Evolutionary conservation across 2,329 filamentous ascomycete species (phyloP).

Genomic region (Aspergillus sp.): DNA sequence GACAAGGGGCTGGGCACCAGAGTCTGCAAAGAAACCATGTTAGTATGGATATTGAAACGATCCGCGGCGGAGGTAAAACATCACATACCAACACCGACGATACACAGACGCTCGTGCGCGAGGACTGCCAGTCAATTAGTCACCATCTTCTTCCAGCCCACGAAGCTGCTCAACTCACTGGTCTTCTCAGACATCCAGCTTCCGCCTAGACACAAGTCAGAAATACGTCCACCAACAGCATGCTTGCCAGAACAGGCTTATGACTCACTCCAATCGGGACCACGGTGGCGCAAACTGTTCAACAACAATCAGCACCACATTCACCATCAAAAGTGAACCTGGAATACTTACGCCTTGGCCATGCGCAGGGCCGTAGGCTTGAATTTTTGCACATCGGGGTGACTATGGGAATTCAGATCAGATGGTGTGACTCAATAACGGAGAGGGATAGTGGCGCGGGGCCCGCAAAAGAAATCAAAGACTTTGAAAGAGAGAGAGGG

Average conservation of each 20-base stretch:
- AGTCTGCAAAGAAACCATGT: conserved; percentile 60
- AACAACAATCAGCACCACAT: conserved; percentile 37
- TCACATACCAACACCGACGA: conserved; percentile 85
- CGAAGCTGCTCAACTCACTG: conserved; percentile 60
- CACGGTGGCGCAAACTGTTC: conserved; percentile 84
- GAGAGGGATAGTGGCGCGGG: conserved; percentile 5
- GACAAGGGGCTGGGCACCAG: conserved; percentile 91
- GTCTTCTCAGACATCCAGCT: conserved; percentile 88
- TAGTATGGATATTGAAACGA: conserved; percentile 14
- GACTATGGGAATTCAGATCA: conserved; percentile 48
- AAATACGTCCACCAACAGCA: conserved; percentile 15
- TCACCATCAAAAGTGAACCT: not conserved
- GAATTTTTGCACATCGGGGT: conserved; percentile 94
- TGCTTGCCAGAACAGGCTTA: conserved; percentile 13
- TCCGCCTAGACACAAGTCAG: conserved; percentile 63
- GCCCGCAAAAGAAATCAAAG: not conserved
- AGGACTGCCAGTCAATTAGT: conserved; percentile 63
- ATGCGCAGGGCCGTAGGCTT: conserved; percentile 92
- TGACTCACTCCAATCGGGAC: conserved; percentile 95
- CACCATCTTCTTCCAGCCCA: not conserved
- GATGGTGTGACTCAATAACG: conserved; percentile 18
- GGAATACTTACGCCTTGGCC: conserved; percentile 78
- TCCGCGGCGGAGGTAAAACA: conserved; percentile 5
- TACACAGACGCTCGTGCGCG: conserved; percentile 95
- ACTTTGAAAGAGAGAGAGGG: too few species aligned